These are phyloP conservation scores for Termitomyces sp. DNA, from an alignment of 768 basidiomycete genomes.

Conservation along the genomic window DNA sequence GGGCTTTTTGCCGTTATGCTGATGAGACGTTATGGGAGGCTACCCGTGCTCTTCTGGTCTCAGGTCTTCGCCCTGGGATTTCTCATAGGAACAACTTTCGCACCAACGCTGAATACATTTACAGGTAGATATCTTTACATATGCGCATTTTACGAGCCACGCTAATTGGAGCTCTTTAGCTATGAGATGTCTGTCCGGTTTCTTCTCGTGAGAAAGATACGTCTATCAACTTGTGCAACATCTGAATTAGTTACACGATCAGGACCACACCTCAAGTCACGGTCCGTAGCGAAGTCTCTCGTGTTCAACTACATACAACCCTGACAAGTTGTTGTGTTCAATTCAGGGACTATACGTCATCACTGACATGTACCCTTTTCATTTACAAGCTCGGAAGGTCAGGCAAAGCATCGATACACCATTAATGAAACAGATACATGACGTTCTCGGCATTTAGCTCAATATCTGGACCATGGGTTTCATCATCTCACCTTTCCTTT, in stretches of 20 bases:
- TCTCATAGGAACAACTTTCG: conserved; percentile 50
- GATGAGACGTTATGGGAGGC: conserved; percentile 56
- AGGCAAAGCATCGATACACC: conserved; percentile 20
- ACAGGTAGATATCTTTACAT: conserved; percentile 27
- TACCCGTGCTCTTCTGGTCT: conserved; percentile 70
- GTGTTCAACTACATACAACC: neutral
- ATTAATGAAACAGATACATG: neutral
- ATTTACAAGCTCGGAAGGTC: conserved; percentile 62
- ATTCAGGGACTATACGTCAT: conserved; percentile 53
- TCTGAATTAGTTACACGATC: conserved; percentile 1
- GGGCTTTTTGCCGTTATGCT: conserved; percentile 56
- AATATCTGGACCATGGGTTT: conserved; percentile 59
- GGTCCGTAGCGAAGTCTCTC: conserved; percentile 25
- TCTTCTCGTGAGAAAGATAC: conserved; percentile 40
- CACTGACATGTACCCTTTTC: conserved; percentile 65
- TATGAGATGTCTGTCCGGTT: conserved; percentile 53
- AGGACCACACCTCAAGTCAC: conserved; percentile 47
- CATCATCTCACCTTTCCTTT: conserved; percentile 55
- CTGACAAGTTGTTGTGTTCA: neutral
- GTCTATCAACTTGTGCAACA: neutral
- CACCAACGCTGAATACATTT: conserved; percentile 47
- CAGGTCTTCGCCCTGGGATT: conserved; percentile 58
- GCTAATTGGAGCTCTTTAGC: conserved; percentile 22
- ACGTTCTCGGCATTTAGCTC: conserved; percentile 24
- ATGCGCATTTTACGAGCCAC: neutral